Evolutionary conservation across 495 filamentous ascomycete species (phyloP).

Genomic region (Tuber borchii): DNA sequence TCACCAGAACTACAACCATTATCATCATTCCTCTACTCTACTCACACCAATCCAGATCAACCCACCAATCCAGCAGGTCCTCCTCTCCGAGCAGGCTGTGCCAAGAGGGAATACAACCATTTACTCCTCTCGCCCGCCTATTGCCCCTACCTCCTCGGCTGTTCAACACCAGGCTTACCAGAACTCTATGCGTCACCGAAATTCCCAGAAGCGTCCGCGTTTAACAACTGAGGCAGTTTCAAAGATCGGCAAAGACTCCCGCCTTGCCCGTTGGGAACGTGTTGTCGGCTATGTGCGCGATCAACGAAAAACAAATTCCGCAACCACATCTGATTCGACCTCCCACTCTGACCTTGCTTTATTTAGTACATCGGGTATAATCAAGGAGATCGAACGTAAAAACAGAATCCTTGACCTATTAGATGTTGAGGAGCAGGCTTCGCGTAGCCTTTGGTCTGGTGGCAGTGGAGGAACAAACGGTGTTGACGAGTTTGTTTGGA

Average conservation of each 20-base stretch:
- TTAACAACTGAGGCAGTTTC: slow-evolving; percentile 37
- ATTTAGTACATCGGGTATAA: slow-evolving; percentile 15
- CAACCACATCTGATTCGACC: slow-evolving; percentile 11
- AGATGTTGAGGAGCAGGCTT: slow-evolving; percentile 35
- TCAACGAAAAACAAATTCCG: slow-evolving; percentile 26
- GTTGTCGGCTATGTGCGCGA: slow-evolving; percentile 39
- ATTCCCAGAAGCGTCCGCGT: slow-evolving; percentile 26
- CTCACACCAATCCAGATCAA: slow-evolving; percentile 33
- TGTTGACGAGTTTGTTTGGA: slow-evolving; percentile 43
- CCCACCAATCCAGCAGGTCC: slow-evolving; percentile 30
- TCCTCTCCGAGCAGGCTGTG: slow-evolving; percentile 26
- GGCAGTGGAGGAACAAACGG: slow-evolving; percentile 42
- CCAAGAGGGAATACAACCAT: slow-evolving; percentile 38
- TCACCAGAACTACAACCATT: slow-evolving; percentile 22
- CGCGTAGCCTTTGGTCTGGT: slow-evolving; percentile 36
- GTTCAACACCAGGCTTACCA: slow-evolving; percentile 14
- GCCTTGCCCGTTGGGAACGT: slow-evolving; percentile 41
- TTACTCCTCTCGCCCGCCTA: slow-evolving; percentile 36
- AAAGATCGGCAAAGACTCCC: slow-evolving; percentile 37
- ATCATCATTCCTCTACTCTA: slow-evolving; percentile 35
- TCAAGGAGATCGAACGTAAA: slow-evolving; percentile 35
- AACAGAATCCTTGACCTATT: slow-evolving; percentile 31
- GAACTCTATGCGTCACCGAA: slow-evolving; percentile 22
- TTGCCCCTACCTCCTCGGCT: slow-evolving; percentile 2
- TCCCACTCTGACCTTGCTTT: background rate